A percentile compares a stretch with the other conserved stretches of the same genome.
Conservation (phyloP, 306 rosid species). For the Neltuma alba region DNA sequence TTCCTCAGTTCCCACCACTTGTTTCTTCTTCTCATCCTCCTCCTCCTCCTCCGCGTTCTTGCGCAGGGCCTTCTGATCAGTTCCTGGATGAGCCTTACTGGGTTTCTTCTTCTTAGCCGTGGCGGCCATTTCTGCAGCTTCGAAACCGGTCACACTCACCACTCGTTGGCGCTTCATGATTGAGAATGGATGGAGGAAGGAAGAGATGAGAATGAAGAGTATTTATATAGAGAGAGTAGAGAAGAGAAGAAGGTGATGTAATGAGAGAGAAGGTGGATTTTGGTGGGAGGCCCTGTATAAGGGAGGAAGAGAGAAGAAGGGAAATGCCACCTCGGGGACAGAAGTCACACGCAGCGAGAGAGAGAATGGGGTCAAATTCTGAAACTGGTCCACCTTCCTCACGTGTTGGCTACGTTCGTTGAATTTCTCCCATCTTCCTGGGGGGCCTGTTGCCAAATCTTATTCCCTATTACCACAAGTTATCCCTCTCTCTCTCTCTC, state of each 20-base stretch:
- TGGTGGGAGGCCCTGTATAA: not conserved
- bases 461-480: not conserved
- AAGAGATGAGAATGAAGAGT: not conserved
- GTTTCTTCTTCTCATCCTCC: slow-evolving; percentile 4
- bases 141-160: not conserved
- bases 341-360: too few relatives aligned
- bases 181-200: not conserved
- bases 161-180: not conserved
- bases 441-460: not conserved
- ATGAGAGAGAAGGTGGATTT: too few relatives aligned
- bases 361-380: not conserved
- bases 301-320: not conserved
- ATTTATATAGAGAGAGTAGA: not conserved
- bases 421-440: not conserved
- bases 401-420: not conserved
- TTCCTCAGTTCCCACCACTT: not conserved
- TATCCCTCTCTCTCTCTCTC: too few relatives aligned
- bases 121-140: not conserved
- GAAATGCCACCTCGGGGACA: not conserved
- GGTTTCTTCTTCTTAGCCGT: slow-evolving; percentile 40
- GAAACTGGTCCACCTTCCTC: not conserved
- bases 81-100: too few relatives aligned
- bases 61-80: too few relatives aligned
- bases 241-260: too few relatives aligned
- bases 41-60: too few relatives aligned